Evolutionary conservation across 805 yeast genomes (phyloP).

Genomic region (Nakazawaea holstii): DNA sequence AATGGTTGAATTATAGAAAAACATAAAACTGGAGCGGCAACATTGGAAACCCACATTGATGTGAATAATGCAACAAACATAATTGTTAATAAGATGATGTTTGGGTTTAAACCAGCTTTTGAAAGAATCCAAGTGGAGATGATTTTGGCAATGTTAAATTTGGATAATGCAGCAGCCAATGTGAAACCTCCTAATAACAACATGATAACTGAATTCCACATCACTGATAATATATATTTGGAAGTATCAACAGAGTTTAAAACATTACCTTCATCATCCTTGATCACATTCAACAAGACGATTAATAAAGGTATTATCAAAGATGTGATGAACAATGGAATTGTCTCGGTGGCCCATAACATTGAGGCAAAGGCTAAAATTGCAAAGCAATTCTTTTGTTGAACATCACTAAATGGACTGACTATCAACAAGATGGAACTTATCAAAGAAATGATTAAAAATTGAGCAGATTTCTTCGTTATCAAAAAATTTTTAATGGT

Average conservation of each 20-base stretch:
- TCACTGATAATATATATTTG: constrained; percentile 69
- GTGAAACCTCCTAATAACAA: constrained; percentile 90
- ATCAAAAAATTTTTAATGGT: constrained; percentile 20
- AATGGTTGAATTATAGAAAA: constrained; percentile 89
- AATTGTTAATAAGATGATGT: constrained; percentile 66
- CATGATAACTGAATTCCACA: constrained; percentile 96
- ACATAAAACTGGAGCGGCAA: constrained; percentile 94
- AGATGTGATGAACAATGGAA: constrained; percentile 89
- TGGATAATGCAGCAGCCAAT: constrained; percentile 89
- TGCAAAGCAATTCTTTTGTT: constrained; percentile 78
- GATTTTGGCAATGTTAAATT: constrained; percentile 82
- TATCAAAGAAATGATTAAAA: constrained; percentile 39
- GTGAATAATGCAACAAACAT: constrained; percentile 84
- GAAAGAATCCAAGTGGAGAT: constrained; percentile 78
- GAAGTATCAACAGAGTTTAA: constrained; percentile 69
- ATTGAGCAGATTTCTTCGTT: constrained; percentile 35
- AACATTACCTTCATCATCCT: constrained; percentile 43
- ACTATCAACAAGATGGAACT: constrained; percentile 44
- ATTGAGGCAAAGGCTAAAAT: constrained; percentile 75
- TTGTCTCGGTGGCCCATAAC: constrained; percentile 93
- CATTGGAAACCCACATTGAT: constrained; percentile 95
- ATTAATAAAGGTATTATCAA: constrained; percentile 76
- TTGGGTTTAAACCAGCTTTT: constrained; percentile 82
- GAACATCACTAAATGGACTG: constrained; percentile 57
- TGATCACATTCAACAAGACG: constrained; percentile 65